These are phyloP conservation scores for Rhododendron ferrugineum DNA, from an alignment of 148 eudicot genomes.

Conservation along the genomic window DNA sequence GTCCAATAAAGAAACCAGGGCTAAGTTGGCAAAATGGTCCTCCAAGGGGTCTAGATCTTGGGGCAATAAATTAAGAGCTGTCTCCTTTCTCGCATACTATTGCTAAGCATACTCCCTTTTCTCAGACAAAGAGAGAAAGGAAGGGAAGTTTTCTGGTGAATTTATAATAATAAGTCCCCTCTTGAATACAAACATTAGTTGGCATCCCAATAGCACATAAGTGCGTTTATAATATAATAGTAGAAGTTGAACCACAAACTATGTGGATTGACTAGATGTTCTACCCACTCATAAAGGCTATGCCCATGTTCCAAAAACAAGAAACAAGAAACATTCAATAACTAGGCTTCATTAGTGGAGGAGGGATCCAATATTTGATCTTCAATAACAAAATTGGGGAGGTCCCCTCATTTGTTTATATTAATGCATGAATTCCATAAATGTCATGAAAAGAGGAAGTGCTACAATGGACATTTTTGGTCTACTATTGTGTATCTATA, in stretches of 20 bases:
- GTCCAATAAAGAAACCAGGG: neutral
- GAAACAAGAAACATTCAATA: constrained; percentile 4
- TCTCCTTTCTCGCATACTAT: constrained; percentile 13
- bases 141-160: neutral
- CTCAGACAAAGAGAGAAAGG: constrained; percentile 6
- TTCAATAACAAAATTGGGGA: neutral
- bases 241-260: neutral
- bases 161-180: neutral
- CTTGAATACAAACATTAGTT: neutral
- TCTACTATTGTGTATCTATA: neutral
- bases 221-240: neutral
- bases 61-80: neutral
- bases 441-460: neutral
- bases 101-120: constrained; percentile 6
- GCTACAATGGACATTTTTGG: neutral
- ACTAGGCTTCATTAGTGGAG: neutral
- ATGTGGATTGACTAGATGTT: neutral
- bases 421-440: neutral
- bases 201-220: neutral
- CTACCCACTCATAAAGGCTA: constrained; percentile 11
- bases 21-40: too few species aligned
- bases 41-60: too few species aligned
- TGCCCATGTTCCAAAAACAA: constrained; percentile 4
- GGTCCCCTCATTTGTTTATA: neutral
- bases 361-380: neutral